Evolutionary conservation across 305 asterid species (phyloP).

Genomic region (Fraxinus ornus): DNA sequence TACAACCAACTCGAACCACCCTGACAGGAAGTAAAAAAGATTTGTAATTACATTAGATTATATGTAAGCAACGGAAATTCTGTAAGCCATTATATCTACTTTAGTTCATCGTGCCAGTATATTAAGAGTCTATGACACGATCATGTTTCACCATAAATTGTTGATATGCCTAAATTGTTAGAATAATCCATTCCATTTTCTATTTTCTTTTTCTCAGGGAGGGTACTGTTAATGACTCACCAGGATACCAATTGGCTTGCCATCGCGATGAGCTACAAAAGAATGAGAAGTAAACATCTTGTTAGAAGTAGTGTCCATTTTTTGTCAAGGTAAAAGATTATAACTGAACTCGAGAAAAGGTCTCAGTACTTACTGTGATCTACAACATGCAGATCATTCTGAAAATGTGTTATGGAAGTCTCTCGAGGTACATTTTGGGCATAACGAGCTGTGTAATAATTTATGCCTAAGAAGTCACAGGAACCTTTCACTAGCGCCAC

Average conservation of each 20-base stretch:
- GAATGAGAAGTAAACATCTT: background rate
- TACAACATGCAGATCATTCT: background rate
- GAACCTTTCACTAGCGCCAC: background rate
- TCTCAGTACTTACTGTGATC: background rate
- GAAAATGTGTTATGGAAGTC: background rate
- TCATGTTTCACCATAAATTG: background rate
- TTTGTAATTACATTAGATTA: background rate
- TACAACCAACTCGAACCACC: conserved; percentile 23
- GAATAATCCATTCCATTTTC: background rate
- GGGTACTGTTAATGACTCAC: background rate
- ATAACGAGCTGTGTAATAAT: background rate
- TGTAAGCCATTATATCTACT: background rate
- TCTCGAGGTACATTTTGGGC: background rate
- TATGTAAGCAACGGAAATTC: background rate
- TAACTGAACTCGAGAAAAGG: background rate
- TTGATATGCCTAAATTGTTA: background rate
- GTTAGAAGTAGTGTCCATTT: background rate
- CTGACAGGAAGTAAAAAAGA: background rate
- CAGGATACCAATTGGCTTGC: background rate
- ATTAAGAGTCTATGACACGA: no score
- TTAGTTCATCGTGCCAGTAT: background rate
- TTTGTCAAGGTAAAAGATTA: background rate
- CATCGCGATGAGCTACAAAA: background rate
- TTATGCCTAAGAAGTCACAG: background rate
- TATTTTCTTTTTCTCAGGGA: background rate